A percentile compares a stretch with the other conserved stretches of the same genome.
Evolutionary conservation across 2,329 filamentous ascomycete species (phyloP).

Genomic region (Trichoderma simmonsii): DNA sequence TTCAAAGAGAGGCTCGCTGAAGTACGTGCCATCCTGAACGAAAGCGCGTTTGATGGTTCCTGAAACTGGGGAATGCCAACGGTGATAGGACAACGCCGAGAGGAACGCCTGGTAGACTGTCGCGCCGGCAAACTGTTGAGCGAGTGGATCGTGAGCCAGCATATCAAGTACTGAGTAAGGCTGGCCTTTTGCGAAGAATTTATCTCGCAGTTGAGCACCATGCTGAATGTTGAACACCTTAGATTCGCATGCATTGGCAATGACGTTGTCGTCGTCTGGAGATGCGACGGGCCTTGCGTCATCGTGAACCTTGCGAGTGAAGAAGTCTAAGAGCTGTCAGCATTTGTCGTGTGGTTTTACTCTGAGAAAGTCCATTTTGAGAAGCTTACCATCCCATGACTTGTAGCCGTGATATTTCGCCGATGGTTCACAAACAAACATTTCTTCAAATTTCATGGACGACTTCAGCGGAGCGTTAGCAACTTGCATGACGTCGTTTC

Average conservation of each 20-base stretch:
- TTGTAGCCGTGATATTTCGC: slow-evolving; percentile 57
- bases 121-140: slow-evolving; percentile 56
- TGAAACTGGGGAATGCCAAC: slow-evolving; percentile 68
- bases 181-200: slow-evolving; percentile 68
- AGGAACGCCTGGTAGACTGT: slow-evolving; percentile 71
- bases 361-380: not conserved
- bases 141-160: slow-evolving; percentile 54
- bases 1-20: slow-evolving; percentile 53
- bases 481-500: slow-evolving; percentile 48
- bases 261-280: slow-evolving; percentile 50
- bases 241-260: slow-evolving; percentile 65
- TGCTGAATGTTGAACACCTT: slow-evolving; percentile 51
- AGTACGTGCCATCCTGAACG: slow-evolving; percentile 64
- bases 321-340: slow-evolving; percentile 48
- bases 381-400: slow-evolving; percentile 58
- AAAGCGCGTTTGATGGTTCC: slow-evolving; percentile 58
- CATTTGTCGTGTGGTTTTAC: not conserved
- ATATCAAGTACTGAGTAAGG: slow-evolving; percentile 65
- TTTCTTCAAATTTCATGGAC: slow-evolving; percentile 51
- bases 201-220: slow-evolving; percentile 53
- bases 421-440: slow-evolving; percentile 58
- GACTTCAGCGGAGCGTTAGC: slow-evolving; percentile 46
- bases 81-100: slow-evolving; percentile 64
- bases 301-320: slow-evolving; percentile 56
- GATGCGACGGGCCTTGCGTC: slow-evolving; percentile 55